Evolutionary conservation across 139 green algal species (phyloP), one percentile per base, ranked within the genome.

Genomic region (Marvania coccoides): DNA sequence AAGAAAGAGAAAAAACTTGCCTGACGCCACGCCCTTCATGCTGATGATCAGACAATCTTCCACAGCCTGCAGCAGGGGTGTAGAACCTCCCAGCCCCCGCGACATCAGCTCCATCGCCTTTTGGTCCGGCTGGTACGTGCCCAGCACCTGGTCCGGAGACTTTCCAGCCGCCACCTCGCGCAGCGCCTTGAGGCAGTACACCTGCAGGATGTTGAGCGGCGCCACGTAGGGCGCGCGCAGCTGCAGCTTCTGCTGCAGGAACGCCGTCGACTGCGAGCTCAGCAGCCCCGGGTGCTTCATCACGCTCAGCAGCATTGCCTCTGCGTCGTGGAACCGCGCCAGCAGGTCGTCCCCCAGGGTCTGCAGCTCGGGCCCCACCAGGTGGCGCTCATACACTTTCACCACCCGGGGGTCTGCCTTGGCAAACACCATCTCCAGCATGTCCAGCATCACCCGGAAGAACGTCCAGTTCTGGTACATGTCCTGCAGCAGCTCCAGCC

Each of bases 371-470:
- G 70, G 60, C 19, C 61, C 65, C 28, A 84, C 77, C 51, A 86
- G 70, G 12, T 53, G 56, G 4, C 38, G 56, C 47, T 77, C 69
- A 33, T 85, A 85, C 31, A 67, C 42, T 53, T 71, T 66, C 1
- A 88, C 81, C 47, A 98, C 91, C 63, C 83, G 78, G 26, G 84
- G 81, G 71, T 98, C 91, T 1, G 81, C 83, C 85, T 99, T 99
- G 75, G 94, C 94, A 46, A 98, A 85, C 61, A 97, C 91, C 94
- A 99, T 99, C 79, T 99, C 94, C 39, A 99, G 86, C 64, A 99
- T 87, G 72, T 98, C 94, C 14, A 99, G 80, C 2, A 84, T 96
- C 48, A 90, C 88, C 14, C 86, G 81, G 82, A 99, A 98, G 79
- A 98, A 98, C 19, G 90, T 93, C 95, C 95, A 99, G 67, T 95